Evolutionary conservation across 1,139 yeast species (phyloP).

Genomic region (Nakaseomyces kungkrabaensis): DNA sequence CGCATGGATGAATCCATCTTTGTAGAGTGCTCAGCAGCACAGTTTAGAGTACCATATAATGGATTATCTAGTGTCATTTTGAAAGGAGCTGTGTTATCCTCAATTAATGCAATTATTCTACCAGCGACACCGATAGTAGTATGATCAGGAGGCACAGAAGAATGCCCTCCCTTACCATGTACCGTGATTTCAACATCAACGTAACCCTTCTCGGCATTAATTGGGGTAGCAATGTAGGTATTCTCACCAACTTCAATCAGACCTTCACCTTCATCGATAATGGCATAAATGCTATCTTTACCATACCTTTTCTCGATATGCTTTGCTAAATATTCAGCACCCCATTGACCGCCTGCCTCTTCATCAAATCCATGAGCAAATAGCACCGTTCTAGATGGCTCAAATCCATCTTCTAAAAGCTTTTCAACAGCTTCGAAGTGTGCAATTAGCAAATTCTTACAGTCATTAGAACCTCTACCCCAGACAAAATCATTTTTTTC

Average conservation of each 20-base stretch:
- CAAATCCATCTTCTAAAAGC: conserved; percentile 36
- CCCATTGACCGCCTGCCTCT: conserved; percentile 52
- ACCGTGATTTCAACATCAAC: conserved; percentile 41
- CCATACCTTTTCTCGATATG: conserved; percentile 45
- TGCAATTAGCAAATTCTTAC: conserved; percentile 49
- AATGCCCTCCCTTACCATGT: conserved; percentile 60
- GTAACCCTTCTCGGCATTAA: conserved; percentile 61
- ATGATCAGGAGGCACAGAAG: conserved; percentile 63
- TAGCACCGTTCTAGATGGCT: conserved; percentile 47
- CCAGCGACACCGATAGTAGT: conserved; percentile 66
- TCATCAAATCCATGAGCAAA: conserved; percentile 67
- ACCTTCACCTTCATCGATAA: conserved; percentile 57
- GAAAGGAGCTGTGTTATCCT: conserved; percentile 39
- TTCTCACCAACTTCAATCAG: conserved; percentile 32
- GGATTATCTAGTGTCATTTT: conserved; percentile 43
- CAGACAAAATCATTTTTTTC: conserved; percentile 38
- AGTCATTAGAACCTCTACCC: conserved; percentile 62
- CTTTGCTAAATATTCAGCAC: conserved; percentile 41
- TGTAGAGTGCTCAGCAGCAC: conserved; percentile 35
- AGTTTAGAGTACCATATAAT: conserved; percentile 34
- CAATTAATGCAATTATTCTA: conserved; percentile 41
- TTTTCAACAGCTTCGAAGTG: conserved; percentile 51
- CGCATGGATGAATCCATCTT: conserved; percentile 14
- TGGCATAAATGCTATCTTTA: conserved; percentile 41
- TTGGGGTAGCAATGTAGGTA: conserved; percentile 48